Evolutionary conservation across 257 asterid genomes (phyloP).

Genomic region (Galeopsis tetrahit): DNA sequence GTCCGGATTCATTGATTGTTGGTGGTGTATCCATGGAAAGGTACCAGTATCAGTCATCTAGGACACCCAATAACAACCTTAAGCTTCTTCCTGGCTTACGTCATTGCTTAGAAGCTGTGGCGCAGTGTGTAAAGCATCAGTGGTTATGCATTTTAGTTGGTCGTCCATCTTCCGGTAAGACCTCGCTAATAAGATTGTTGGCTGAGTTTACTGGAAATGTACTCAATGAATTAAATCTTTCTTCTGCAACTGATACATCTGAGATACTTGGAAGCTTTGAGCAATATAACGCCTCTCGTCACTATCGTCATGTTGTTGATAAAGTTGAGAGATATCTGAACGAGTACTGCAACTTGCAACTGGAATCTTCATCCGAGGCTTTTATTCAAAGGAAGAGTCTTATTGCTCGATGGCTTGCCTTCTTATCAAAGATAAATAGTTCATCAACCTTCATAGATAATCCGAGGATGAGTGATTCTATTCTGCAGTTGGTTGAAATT

Average conservation of each 20-base stretch:
- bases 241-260: constrained; percentile 92
- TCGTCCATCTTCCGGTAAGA: constrained; percentile 90
- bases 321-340: constrained; percentile 71
- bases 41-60: constrained; percentile 51
- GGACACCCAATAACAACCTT: constrained; percentile 51
- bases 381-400: constrained; percentile 57
- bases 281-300: constrained; percentile 83
- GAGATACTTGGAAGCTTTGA: constrained; percentile 98
- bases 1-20: constrained; percentile 52
- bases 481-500: constrained; percentile 56
- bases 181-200: constrained; percentile 75
- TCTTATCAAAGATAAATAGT: constrained; percentile 51
- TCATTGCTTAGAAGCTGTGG: constrained; percentile 72
- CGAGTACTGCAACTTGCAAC: constrained; percentile 70
- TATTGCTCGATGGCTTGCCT: constrained; percentile 66
- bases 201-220: constrained; percentile 88
- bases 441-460: constrained; percentile 46
- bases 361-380: constrained; percentile 53
- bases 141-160: constrained; percentile 98
- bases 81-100: constrained; percentile 75
- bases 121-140: constrained; percentile 74
- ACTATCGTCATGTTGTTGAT: constrained; percentile 66
- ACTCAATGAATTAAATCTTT: constrained; percentile 84
- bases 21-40: constrained; percentile 71
- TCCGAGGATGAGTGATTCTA: constrained; percentile 53